A percentile compares a stretch with the other conserved stretches of the same genome.
phyloP scores from a whole-genome alignment of 2,329 filamentous ascomycete species.

The Pseudogymnoascus sp. region DNA sequence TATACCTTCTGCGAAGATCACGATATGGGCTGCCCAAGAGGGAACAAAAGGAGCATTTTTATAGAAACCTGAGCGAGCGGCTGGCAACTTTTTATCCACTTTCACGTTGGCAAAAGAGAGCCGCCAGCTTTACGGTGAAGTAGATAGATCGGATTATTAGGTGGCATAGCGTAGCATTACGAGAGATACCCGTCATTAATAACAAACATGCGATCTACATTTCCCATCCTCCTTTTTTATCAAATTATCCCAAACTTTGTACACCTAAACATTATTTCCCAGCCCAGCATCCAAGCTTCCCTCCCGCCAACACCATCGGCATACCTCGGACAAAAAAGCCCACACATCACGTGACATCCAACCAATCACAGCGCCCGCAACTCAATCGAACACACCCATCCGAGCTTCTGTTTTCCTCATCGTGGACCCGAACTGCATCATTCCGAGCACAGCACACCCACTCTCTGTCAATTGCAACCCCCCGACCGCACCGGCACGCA shows the following conservation, averaged over 20 bases:
- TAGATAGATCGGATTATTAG: not conserved
- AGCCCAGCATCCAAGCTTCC: not conserved
- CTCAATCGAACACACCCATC: not conserved
- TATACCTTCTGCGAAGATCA: not conserved
- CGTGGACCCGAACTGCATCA: not conserved
- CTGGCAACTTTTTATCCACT: not conserved
- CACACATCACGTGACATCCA: not conserved
- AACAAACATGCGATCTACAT: not conserved
- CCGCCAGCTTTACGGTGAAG: not conserved
- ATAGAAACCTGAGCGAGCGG: not conserved
- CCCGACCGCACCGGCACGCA: not conserved
- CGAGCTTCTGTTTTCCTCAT: constrained; percentile 2
- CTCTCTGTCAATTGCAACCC: not conserved
- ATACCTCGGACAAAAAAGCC: not conserved
- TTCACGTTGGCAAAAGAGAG: not conserved
- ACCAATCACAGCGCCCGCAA: not conserved
- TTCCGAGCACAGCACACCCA: not conserved
- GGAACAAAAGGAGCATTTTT: not conserved
- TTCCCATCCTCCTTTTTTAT: too few relatives aligned
- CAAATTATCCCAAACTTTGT: too few relatives aligned
- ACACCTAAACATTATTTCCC: not conserved
- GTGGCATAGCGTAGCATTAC: not conserved
- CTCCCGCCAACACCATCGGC: not conserved
- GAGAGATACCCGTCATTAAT: not conserved
- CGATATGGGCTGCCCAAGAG: not conserved